These are phyloP conservation scores for Zygoascus bituminiphila DNA, from an alignment of 805 yeast genomes.

Conservation along the genomic window DNA sequence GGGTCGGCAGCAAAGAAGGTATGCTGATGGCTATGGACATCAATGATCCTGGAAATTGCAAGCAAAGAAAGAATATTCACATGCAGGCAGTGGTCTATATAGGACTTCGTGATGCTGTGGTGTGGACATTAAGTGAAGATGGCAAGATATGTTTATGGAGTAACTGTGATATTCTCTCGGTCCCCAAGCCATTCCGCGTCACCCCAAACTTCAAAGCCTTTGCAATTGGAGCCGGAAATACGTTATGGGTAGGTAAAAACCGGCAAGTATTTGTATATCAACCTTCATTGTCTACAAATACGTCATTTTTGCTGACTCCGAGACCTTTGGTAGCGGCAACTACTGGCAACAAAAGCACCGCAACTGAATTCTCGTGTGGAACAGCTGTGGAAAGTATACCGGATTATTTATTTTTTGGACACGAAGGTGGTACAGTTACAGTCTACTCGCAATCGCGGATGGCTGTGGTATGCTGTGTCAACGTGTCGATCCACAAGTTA, in stretches of 20 bases:
- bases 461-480: constrained; percentile 26
- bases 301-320: constrained; percentile 19
- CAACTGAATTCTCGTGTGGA: constrained; percentile 28
- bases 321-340: constrained; percentile 18
- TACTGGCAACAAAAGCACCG: constrained; percentile 7
- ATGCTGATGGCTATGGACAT: constrained; percentile 24
- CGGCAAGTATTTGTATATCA: constrained; percentile 27
- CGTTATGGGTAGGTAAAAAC: constrained; percentile 30
- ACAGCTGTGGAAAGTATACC: constrained; percentile 17
- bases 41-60: constrained; percentile 13
- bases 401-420: constrained; percentile 31
- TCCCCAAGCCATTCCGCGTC: constrained; percentile 25
- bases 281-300: constrained; percentile 20
- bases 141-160: constrained; percentile 32
- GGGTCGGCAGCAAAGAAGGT: constrained; percentile 32
- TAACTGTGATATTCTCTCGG: constrained; percentile 15
- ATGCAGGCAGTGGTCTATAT: constrained; percentile 17
- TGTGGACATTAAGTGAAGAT: constrained; percentile 32
- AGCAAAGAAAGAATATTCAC: constrained; percentile 20
- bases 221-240: constrained; percentile 14
- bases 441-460: constrained; percentile 22
- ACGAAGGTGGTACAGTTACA: constrained; percentile 32
- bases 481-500: constrained; percentile 24
- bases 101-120: constrained; percentile 10
- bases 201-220: constrained; percentile 23